Conservation (phyloP, 2,329 filamentous ascomycete genomes). For the Purpureocillium lavendulum region DNA sequence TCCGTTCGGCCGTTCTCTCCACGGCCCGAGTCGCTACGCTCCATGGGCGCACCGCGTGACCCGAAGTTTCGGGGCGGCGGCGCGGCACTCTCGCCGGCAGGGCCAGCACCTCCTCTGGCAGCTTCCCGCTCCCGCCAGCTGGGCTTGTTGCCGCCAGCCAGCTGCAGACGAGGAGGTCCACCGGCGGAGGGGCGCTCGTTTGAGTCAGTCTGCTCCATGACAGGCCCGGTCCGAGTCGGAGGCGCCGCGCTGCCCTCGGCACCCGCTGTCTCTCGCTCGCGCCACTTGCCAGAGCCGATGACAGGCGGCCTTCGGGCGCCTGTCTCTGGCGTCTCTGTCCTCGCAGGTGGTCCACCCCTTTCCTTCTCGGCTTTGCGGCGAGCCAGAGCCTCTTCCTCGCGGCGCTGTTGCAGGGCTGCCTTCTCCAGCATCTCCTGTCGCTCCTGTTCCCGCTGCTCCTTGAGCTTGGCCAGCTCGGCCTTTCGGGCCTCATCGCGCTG, state of each 20-base stretch:
- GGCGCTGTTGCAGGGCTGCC: constrained; percentile 63
- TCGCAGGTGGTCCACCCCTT: constrained; percentile 17
- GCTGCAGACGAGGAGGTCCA: constrained; percentile 52
- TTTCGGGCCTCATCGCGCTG: constrained; percentile 73
- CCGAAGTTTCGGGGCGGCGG: constrained; percentile 32
- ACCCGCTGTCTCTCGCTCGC: constrained; percentile 27
- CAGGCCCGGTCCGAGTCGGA: constrained; percentile 17
- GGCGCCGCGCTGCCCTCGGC: constrained; percentile 21
- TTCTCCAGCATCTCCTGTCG: constrained; percentile 60
- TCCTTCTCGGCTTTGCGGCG: constrained; percentile 61
- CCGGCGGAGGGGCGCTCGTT: constrained; percentile 30
- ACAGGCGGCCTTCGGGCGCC: constrained; percentile 20
- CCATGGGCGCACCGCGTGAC: constrained; percentile 30
- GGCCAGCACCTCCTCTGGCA: constrained; percentile 28
- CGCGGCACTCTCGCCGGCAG: constrained; percentile 32
- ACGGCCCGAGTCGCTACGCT: constrained; percentile 33
- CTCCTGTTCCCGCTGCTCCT: constrained; percentile 58
- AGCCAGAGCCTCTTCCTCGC: constrained; percentile 82
- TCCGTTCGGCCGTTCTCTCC: constrained; percentile 30
- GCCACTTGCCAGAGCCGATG: constrained; percentile 32
- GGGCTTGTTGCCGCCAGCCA: constrained; percentile 54
- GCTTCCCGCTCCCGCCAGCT: constrained; percentile 70
- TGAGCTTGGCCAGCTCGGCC: constrained; percentile 57
- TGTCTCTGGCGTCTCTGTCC: constrained; percentile 18
- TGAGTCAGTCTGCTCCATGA: constrained; percentile 38